Evolutionary conservation across 2,329 filamentous ascomycete species (phyloP), one percentile per base, ranked within the genome.

Genomic region (Magnaporthales sp.): DNA sequence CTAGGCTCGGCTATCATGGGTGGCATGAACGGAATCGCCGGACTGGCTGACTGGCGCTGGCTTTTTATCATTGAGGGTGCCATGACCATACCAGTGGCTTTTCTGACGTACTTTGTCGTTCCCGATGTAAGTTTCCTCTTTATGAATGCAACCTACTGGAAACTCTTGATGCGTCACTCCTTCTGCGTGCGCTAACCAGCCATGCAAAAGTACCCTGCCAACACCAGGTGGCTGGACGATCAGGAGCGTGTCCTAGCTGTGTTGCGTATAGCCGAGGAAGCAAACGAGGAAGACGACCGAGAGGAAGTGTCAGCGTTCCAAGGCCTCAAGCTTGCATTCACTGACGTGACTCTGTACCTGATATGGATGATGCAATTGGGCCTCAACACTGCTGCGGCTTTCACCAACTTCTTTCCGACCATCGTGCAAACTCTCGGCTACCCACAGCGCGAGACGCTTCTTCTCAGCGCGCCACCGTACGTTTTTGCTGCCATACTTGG

Each of bases 11-110:
- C 83, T 32, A 81, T 82, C 63, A 74, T 81, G 70, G 73, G 77
- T 27, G 78, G 78, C 13, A 71, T 80, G 66, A 71, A 86, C 67
- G 82, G 83, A 1, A 73, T 79, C 4, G 72, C 76, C 63, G 83
- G 84, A 0, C 76, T 87, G 2, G 75, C 77, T 5, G 84, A 83
- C 3, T 89, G 86, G 86, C 76, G 84, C 62, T 84, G 81, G 81
- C 72, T 83, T 11, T 83, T 83, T 65, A 76, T 76, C 66, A 79
- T 85, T 51, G 84, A 86, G 68, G 83, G 83, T 1, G 73, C 86
- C 11, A 83, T 87, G 68, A 86, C 84, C 1, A 65, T 87, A 2
- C 84, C 85, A 0, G 77, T 87, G 2, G 84, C 84, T 0, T 46
- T 46, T 46, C 38, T 46, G 15, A 46, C 38, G 4, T 46, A 46